Conservation (phyloP, 805 yeast genomes). For the Brettanomyces sp. region DNA sequence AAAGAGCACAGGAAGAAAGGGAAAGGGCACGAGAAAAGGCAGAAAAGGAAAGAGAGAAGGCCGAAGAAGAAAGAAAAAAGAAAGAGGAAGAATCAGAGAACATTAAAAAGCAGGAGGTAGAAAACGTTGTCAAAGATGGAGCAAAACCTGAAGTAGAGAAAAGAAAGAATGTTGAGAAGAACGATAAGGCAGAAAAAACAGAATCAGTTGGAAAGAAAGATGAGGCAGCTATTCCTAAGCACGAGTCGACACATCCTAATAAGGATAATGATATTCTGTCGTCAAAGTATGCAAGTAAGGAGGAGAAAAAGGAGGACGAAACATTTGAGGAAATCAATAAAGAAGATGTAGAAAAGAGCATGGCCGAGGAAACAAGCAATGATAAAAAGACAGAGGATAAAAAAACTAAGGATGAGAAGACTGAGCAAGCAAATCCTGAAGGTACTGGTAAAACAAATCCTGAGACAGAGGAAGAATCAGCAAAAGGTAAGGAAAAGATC, state of each 20-base stretch:
- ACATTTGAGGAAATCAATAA: not conserved
- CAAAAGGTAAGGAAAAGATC: not conserved
- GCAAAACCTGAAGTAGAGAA: no score
- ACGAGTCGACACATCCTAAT: not conserved
- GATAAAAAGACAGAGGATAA: conserved; percentile 6
- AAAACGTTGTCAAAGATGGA: not conserved
- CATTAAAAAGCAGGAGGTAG: not conserved
- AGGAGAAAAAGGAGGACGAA: not conserved
- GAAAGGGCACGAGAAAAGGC: not conserved
- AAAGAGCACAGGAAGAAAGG: not conserved
- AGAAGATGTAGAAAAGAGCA: conserved; percentile 1
- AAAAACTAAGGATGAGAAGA: conserved; percentile 10
- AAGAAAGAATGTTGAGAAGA: not conserved
- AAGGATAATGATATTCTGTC: not conserved
- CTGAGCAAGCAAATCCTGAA: conserved; percentile 7
- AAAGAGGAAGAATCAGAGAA: not conserved
- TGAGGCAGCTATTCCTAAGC: no score
- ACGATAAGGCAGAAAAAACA: not conserved
- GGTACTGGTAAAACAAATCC: not conserved
- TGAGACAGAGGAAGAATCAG: not conserved
- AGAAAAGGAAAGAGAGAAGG: not conserved
- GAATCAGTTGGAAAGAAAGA: not conserved
- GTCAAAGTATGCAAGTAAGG: not conserved
- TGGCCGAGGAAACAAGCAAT: conserved; percentile 6
- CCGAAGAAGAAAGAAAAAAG: not conserved